Conservation (phyloP, 1,284 basidiomycete genomes). For the Coniferiporia sulphurascens region DNA sequence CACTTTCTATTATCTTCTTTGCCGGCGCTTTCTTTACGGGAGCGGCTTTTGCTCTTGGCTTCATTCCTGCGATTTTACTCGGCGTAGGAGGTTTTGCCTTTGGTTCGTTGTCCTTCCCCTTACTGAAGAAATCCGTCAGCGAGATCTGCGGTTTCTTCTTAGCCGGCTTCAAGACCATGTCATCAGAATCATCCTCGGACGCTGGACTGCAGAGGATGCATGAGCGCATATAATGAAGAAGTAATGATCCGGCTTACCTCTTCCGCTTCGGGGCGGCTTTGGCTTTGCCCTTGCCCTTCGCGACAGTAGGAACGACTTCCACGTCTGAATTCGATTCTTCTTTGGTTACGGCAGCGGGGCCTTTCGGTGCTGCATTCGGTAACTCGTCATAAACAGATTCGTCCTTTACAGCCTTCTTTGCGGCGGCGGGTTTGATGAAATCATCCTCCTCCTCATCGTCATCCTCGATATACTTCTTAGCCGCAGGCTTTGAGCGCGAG, state of each 20-base stretch:
- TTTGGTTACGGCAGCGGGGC: neutral
- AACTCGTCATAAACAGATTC: constrained; percentile 3
- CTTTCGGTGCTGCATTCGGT: constrained; percentile 3
- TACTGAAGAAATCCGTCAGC: constrained; percentile 9
- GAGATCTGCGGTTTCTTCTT: constrained; percentile 20
- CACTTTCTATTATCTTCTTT: constrained; percentile 22
- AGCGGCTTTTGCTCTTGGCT: constrained; percentile 9
- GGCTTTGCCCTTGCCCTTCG: constrained; percentile 23
- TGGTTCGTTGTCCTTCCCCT: constrained; percentile 6
- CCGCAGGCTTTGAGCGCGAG: constrained; percentile 1
- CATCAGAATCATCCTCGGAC: constrained; percentile 19
- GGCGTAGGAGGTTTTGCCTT: constrained; percentile 7
- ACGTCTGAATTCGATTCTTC: constrained; percentile 6
- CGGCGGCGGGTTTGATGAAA: constrained; percentile 10
- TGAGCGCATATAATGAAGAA: neutral
- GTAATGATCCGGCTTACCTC: constrained; percentile 14
- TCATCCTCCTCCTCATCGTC: constrained; percentile 35
- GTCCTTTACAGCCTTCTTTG: constrained; percentile 4
- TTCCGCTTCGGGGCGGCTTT: constrained; percentile 26
- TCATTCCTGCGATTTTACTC: constrained; percentile 12
- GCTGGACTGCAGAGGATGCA: constrained; percentile 13
- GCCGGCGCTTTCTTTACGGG: constrained; percentile 17
- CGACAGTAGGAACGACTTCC: constrained; percentile 11
- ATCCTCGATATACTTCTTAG: constrained; percentile 44
- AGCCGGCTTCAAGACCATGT: constrained; percentile 23